Base-by-base conservation (phyloP, 306 rosid species). In the Quercus cerris region DNA sequence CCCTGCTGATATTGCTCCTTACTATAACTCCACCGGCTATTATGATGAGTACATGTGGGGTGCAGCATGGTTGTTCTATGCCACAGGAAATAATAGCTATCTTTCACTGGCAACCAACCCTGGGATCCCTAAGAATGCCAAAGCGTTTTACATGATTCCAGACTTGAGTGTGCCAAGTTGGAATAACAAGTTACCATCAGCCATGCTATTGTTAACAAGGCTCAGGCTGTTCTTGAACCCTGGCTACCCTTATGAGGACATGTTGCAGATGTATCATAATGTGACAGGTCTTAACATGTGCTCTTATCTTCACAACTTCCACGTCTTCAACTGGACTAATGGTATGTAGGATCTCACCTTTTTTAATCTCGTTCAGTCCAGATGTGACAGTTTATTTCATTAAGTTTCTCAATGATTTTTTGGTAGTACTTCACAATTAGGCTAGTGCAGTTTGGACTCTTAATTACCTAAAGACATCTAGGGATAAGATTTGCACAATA, bases 41-140 rank as follows among this genome's bases (percentile, higher is more conserved):
- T 89, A 30, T 33, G 95, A 89, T 17, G 95, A 91, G 66, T 91
- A 87, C 81, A 91, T 91, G 89, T 91, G 95, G 93, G 89, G 83
- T 19, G 85, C 77, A 33, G 85, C 93, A 3, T 91, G 95, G 95
- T 23, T 91, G 72, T 91, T 56, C 74, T 91, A 87, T 55, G 95
- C 93, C 14, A 91, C 95, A 0, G 95, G 95, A 13, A 91, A 91
- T 74, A 27, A 6, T 12, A 67, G 77, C 10, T 91, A 91, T 51
- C 46, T 89, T 18, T 70, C 78, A 4, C 78, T 91, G 70, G 95
- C 95, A 25, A 91, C 95, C 1, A 56, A 75, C 23, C 79, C 83
- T 6, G 62, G 79, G 2, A 12, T 91, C 0, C 54, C 92, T 0
- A 72, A 5, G 75, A 27, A 85, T 20, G 30, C 95, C 0, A 84